These are phyloP conservation scores for Huntiella moniliformis DNA, from an alignment of 2,329 filamentous ascomycete species.

Conservation along the genomic window DNA sequence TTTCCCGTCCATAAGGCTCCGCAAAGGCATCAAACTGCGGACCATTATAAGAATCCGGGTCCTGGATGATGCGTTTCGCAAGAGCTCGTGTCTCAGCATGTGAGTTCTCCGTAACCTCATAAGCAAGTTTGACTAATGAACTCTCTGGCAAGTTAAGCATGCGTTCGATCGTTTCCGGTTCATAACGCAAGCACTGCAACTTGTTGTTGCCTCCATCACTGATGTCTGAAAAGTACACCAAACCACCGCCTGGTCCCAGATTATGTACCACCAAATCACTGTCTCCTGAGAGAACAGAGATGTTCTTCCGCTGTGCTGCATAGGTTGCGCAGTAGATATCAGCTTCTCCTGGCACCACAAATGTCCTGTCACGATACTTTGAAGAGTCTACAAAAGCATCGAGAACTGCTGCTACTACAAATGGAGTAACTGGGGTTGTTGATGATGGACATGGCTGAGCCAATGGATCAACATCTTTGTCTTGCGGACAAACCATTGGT, in stretches of 20 bases:
- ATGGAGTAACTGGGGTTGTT: constrained; percentile 19
- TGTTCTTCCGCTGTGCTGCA: constrained; percentile 30
- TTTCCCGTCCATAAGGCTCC: constrained; percentile 1
- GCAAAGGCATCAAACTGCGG: neutral
- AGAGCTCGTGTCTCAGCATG: constrained; percentile 12
- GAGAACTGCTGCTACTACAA: constrained; percentile 60
- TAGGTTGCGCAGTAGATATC: constrained; percentile 60
- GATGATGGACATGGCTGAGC: constrained; percentile 20
- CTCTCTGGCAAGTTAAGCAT: constrained; percentile 22
- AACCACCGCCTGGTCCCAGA: constrained; percentile 44
- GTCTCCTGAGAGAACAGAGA: constrained; percentile 58
- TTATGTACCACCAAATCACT: constrained; percentile 69
- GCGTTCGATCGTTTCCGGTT: constrained; percentile 21
- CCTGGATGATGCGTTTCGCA: constrained; percentile 1
- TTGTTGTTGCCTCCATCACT: constrained; percentile 13
- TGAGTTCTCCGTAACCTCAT: constrained; percentile 15
- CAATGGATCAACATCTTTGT: constrained; percentile 11
- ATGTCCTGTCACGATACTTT: constrained; percentile 24
- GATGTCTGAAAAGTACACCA: constrained; percentile 33
- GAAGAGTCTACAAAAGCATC: constrained; percentile 40
- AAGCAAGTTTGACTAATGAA: constrained; percentile 16
- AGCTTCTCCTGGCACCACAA: constrained; percentile 65
- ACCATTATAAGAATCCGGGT: neutral
- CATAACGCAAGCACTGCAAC: constrained; percentile 16
- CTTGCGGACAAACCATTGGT: constrained; percentile 1